Base-by-base conservation (phyloP, 2,329 filamentous ascomycete species). In the Clonostachys byssicola region DNA sequence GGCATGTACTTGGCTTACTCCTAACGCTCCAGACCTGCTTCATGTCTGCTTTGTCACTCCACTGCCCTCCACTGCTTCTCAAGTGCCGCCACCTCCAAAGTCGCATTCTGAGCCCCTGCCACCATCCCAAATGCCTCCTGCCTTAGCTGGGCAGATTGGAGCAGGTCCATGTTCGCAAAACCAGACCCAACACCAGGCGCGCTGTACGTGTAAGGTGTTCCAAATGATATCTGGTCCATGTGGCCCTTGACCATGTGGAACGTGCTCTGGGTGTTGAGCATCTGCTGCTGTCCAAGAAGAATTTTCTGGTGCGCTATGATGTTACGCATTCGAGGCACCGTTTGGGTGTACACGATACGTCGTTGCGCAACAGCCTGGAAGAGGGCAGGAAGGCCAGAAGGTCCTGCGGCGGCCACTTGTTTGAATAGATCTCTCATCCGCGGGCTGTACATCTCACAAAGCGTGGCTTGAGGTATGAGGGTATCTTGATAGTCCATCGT, bases 391-490 rank as follows among this genome's bases (percentile, higher is more conserved):
- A 59, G 53, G 34, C 59, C 52, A 1, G 44, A 51, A 5, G 54
- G 46, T 6, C 40, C 38, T 42, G 64, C 64, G 3, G 64, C 12
- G 13, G 42, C 14, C 17, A 35, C 63, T 20, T 61, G 53, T 2
- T 46, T 48, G 50, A 66, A 69, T 0, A 66, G 43, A 1, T 49
- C 43, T 7, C 67, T 62, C 60, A 71, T 69, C 12, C 65, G 65
- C 20, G 58, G 54, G 6, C 63, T 67, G 48, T 65, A 70, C 40
- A 68, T 50, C 42, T 69, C 65, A 51, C 67, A 70, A 56, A 69
- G 63, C 4, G 53, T 50, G 45, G 49, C 48, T 2, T 44, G 45
- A 12, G 55, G 41, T 1, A 58, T 50, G 3, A 48, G 34, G 3
- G 48, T 43, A 6, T 62, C 58, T 2, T 52, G 53, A 14, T 67